These are phyloP conservation scores for Aspergillus uvarum DNA, from an alignment of 2,329 filamentous ascomycete genomes.

Conservation along the genomic window DNA sequence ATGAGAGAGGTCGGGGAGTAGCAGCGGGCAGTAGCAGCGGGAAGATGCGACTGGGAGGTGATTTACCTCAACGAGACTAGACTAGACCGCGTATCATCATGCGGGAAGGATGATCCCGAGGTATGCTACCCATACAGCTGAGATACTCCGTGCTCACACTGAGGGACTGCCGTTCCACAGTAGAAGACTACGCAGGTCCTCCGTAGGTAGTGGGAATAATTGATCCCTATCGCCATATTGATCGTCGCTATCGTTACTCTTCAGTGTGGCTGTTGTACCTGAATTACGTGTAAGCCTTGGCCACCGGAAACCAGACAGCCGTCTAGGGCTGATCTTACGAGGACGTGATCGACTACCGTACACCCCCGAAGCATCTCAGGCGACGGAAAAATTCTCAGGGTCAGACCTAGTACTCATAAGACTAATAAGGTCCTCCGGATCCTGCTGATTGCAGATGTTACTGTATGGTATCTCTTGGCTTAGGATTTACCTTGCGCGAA, in stretches of 20 bases:
- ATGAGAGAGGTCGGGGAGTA: background rate
- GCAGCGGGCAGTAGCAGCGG: background rate
- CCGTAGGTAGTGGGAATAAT: background rate
- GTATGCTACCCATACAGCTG: background rate
- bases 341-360: background rate
- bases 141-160: too few species aligned
- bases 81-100: constrained; percentile 7
- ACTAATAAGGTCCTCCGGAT: background rate
- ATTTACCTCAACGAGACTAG: constrained; percentile 5
- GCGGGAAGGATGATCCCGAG: constrained; percentile 13
- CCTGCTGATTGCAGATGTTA: constrained; percentile 19
- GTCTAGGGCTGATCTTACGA: constrained; percentile 15
- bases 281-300: background rate
- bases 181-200: too few species aligned
- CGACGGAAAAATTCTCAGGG: constrained; percentile 2
- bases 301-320: constrained; percentile 3
- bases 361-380: constrained; percentile 1
- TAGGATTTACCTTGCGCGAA: background rate
- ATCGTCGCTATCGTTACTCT: constrained; percentile 7
- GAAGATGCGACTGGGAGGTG: background rate
- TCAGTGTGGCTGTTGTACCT: background rate
- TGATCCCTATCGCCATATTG: constrained; percentile 1
- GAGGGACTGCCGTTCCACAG: too few species aligned
- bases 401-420: background rate
- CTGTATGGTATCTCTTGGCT: background rate